Percentiles rank a stretch among this genome's conserved stretches.
Conservation (phyloP, 257 asterid species). For the Leonotis leonurus region DNA sequence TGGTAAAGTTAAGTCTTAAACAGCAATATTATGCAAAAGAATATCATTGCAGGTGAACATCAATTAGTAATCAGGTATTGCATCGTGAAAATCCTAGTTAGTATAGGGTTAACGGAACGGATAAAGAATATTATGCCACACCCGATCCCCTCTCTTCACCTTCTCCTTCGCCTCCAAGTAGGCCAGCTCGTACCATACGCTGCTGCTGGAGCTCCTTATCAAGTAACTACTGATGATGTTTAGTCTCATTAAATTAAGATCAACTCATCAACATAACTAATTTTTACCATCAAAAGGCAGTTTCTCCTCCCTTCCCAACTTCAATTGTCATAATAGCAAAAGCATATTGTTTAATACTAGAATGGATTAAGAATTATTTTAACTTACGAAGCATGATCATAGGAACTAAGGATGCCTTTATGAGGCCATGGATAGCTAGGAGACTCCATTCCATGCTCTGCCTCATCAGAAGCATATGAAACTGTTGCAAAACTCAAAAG, state of each 20-base stretch:
- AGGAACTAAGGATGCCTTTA: slow-evolving; percentile 58
- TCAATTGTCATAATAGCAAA: neutral
- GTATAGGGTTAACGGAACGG: neutral
- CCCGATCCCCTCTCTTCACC: too few species aligned
- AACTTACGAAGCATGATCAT: slow-evolving; percentile 71
- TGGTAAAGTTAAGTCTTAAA: neutral
- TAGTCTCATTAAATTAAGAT: neutral
- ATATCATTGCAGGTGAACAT: slow-evolving; percentile 1
- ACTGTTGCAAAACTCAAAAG: slow-evolving; percentile 41
- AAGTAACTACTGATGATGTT: neutral
- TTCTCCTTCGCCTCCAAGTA: too few species aligned
- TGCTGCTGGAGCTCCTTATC: neutral
- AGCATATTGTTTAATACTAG: neutral
- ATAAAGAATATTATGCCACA: too few species aligned
- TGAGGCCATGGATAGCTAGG: slow-evolving; percentile 73
- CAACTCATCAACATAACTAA: too few species aligned
- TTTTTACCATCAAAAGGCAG: too few species aligned
- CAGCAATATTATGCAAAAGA: neutral
- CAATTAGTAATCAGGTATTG: neutral
- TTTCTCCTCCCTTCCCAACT: too few species aligned
- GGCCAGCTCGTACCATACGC: too few species aligned
- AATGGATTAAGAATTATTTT: neutral
- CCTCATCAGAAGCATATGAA: slow-evolving; percentile 52
- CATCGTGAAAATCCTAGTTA: neutral
- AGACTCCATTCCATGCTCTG: slow-evolving; percentile 54